Base-by-base conservation (phyloP, 441 rosid genomes). In the Erysimum cheiri region DNA sequence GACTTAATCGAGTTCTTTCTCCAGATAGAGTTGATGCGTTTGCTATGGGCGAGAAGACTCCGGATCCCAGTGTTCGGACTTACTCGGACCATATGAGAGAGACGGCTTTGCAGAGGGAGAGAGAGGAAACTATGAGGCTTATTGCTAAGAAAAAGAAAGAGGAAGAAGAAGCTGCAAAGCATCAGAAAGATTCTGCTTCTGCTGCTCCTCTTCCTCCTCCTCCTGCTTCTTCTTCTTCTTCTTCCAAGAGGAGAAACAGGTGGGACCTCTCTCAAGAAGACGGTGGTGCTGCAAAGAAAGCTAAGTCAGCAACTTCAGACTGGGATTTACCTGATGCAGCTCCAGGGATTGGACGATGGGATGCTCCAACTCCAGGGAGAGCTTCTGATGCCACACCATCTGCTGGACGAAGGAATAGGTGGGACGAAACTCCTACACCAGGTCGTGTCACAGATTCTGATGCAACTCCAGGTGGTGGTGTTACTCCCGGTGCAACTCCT, bases 381-480 rank as follows among this genome's bases (percentile, higher is more conserved):
- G 85, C 80, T 7, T 81, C 86, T 6, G 98, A 93, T 80, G 92
- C 97, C 0, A 89, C 98, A 0, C 97, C 98, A 0, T 83, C 87
- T 5, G 78, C 66, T 31, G 91, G 91, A 32, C 77, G 97, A 75
- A 84, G 96, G 76, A 92, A 92, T 70, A 83, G 98, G 48, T 94
- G 98, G 99, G 99, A 94, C 47, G 99, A 94, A 77, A 87, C 96
- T 5, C 97, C 98, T 2, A 94, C 98, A 0, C 99, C 98, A 0
- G 98, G 99, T 6, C 83, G 99, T 40, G 32, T 86, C n/a, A 88
- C 82, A 5, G 98, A 94, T 81, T 84, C 96, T 0, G 97, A 90
- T 80, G 96, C 94, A 1, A 91, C 98, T 36, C 98, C 98, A 28
- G 80, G 84, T 4, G 97, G 93, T 67, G 96, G 88, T 31, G 94